Base-by-base conservation (phyloP, 176 grass and related monocot genomes). In the Elymus sibiricus region DNA sequence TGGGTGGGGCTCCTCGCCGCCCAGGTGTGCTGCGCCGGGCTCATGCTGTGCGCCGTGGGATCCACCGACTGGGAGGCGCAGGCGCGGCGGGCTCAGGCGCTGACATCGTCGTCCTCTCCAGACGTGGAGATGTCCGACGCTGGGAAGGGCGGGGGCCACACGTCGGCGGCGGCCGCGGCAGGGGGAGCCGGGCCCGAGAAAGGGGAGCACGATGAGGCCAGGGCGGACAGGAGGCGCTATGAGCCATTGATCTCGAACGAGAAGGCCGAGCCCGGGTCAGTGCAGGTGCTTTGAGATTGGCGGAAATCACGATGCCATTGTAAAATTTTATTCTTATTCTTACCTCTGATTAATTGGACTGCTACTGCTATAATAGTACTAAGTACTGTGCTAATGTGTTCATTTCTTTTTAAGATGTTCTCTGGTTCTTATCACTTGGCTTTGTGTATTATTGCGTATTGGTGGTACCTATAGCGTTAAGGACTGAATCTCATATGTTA, bases 51-150 rank as follows among this genome's bases (percentile, higher is more conserved):
- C 84, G 97, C 86, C 28, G 90, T 99, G 28, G 88, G 90, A 16
- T 91, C 90, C 77, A 99, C 97, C 19, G 97, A 99, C 88, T 99
- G 97, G 97, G 92, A 93, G 16, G 90, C 87, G 63, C 94, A 99
- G 87, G 97, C 97, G 2, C 55, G 58, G 22, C 75, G 97, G 46
- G 94, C 97, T 7, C 88, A 88, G 73, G 25, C 76, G 22, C 88
- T 96, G 44, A 94, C 90, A 14, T 83, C 85, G 2, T 2, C 85
- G 6, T 1, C 87, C 5, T 7, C 53, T 4, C 6, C 63, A 4
- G 71, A 11, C 3, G 8, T 82, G 22, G 80, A 78, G 46, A 70
- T 58, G 26, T 19, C 28, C 4, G 69, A 77, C 22, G 44, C 38
- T 27, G 83, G 56, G 60, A 49, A 26, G 7, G 32, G 19, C 5